phyloP scores from a whole-genome alignment of 2,329 filamentous ascomycete genomes.

The Botrytis sinoallii region DNA sequence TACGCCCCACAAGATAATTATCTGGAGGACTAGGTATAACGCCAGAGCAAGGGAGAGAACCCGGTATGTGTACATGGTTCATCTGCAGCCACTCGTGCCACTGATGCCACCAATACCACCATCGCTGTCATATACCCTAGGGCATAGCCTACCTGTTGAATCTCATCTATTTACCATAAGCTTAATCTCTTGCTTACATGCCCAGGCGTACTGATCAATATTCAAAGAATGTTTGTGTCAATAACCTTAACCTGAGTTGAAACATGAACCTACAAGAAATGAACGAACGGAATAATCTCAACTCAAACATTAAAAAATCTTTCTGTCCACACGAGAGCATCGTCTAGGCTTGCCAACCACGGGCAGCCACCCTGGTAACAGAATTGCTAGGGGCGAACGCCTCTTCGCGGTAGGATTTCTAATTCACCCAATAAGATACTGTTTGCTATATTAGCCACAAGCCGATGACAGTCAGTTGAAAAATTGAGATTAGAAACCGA shows the following conservation, averaged over 20 bases:
- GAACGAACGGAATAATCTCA: background rate
- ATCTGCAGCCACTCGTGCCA: background rate
- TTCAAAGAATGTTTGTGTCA: background rate
- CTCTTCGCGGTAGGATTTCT: background rate
- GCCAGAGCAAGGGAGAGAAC: background rate
- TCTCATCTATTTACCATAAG: background rate
- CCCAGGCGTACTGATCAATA: background rate
- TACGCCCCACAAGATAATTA: background rate
- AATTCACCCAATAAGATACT: background rate
- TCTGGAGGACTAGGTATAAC: slow-evolving; percentile 2
- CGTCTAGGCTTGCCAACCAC: background rate
- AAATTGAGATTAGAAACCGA: background rate
- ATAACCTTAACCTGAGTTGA: background rate
- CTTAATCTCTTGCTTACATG: background rate
- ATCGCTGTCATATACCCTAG: background rate
- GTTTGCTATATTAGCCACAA: background rate
- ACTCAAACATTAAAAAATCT: background rate
- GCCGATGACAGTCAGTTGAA: background rate
- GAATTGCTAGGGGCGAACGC: background rate
- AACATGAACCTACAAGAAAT: background rate
- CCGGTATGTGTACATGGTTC: background rate
- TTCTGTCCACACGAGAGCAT: background rate
- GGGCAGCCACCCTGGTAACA: background rate
- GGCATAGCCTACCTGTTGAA: background rate
- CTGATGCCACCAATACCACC: background rate